phyloP scores from a whole-genome alignment of 768 basidiomycete genomes.

The Termitomyces sp. region DNA sequence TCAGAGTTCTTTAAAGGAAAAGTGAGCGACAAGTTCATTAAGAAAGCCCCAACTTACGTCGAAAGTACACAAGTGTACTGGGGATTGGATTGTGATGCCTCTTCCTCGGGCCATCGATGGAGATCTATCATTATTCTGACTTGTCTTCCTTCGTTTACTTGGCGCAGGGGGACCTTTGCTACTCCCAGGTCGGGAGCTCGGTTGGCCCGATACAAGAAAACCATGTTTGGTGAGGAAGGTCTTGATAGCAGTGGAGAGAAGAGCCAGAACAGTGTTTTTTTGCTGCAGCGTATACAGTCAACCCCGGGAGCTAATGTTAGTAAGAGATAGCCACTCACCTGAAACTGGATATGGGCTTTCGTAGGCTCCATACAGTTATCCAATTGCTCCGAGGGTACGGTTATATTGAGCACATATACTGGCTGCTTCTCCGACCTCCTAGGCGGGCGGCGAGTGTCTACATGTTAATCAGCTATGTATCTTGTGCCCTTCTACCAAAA shows the following conservation, averaged over 20 bases:
- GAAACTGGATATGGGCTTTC: slow-evolving; percentile 61
- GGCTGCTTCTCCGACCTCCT: slow-evolving; percentile 75
- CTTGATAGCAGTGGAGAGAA: slow-evolving; percentile 55
- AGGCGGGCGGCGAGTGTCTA: slow-evolving; percentile 66
- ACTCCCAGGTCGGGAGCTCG: slow-evolving; percentile 1
- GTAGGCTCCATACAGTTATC: slow-evolving; percentile 81
- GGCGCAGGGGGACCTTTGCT: slow-evolving; percentile 24
- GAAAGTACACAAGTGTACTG: not conserved
- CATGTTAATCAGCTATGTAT: slow-evolving; percentile 9
- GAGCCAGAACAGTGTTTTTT: slow-evolving; percentile 42
- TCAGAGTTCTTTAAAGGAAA: slow-evolving; percentile 10
- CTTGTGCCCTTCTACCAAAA: not conserved
- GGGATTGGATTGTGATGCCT: not conserved
- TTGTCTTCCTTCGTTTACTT: slow-evolving; percentile 46
- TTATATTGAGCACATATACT: slow-evolving; percentile 78
- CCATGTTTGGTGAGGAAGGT: slow-evolving; percentile 60
- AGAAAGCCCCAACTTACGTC: not conserved
- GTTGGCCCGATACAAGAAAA: slow-evolving; percentile 33
- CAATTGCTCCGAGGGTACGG: slow-evolving; percentile 55
- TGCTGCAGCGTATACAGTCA: slow-evolving; percentile 36
- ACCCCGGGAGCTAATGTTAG: slow-evolving; percentile 2
- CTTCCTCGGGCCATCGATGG: not conserved
- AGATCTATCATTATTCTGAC: slow-evolving; percentile 21
- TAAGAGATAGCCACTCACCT: slow-evolving; percentile 39
- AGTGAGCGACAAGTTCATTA: not conserved